Evolutionary conservation across 441 rosid genomes (phyloP), one percentile per base, ranked within the genome.

Genomic region (Bruguiera hainesii): DNA sequence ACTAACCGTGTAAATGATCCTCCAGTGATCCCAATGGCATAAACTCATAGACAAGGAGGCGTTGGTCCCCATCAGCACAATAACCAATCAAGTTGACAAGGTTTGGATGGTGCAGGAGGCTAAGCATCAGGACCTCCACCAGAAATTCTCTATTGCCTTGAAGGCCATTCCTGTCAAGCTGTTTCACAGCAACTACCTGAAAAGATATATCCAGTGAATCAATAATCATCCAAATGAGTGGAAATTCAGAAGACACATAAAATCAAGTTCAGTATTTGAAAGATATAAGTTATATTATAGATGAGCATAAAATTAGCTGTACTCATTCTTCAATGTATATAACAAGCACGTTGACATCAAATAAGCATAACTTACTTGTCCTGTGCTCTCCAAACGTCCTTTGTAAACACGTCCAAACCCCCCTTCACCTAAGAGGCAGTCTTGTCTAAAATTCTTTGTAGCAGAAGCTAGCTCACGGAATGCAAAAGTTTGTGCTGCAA

Each of bases 81-180:
- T 94, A 94, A 66, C 99, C 99, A 61, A 91, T 91, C 83, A 94
- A 75, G 81, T 91, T 94, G 60, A 91, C 98, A 52, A 94, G 98
- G 73, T 94, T 91, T 58, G 88, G 70, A 66, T 91, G 98, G 89
- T 94, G 99, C 62, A 94, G 81, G 73, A 94, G 93, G 76, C 99
- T 94, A 71, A 94, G 96, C 97, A 94, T 91, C 59, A 94, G 98
- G 79, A 94, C 99, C 79, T 91, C 98, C 61, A 91, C 99, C 64
- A 89, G 86, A 81, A 94, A 94, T 78, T 94, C 98, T 84, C 99
- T 83, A 69, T 91, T 94, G 75, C 99, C 99, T 78, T 94, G 99
- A 75, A 91, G 90, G 57, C 99, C 99, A 37, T 94, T 91, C 70
- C 96, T 83, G 74, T 91, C 99, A 21, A 94, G 89, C 78, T 90